Evolutionary conservation across 2,329 filamentous ascomycete genomes (phyloP), one percentile per base, ranked within the genome.

Genomic region (Ceratocystis destructans): DNA sequence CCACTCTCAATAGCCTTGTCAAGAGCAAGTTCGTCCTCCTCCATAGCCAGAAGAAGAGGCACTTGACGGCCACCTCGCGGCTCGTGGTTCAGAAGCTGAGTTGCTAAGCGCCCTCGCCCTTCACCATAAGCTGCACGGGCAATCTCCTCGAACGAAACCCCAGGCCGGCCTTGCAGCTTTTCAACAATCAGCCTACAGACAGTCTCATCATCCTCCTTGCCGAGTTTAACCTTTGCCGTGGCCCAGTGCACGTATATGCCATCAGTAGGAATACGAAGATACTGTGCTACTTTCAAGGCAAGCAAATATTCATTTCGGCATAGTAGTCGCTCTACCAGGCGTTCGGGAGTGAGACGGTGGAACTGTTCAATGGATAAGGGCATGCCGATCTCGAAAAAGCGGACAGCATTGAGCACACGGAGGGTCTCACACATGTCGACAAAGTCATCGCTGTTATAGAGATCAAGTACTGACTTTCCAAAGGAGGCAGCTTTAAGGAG

Each of bases 371-470:
- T 96, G 3, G 92, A 96, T 3, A 99, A 75, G 0, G 93, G 91
- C 25, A 99, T 79, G 1, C 94, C 94, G 64, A 97, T 83, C 71
- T 95, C 89, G 73, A 94, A 97, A 74, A 89, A 95, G 64, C 94
- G 86, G 12, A 93, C 88, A 5, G 93, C 93, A 71, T 96, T 97
- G 61, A 99, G 80, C 0, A 99, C 92, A 17, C 94, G 87, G 17
- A 99, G 78, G 0, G 87, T 94, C 75, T 99, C 93, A 71, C 91
- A 96, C 87, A 96, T 97, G 69, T 97, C 93, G 65, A 99, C 94
- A 76, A 97, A 99, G 70, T 99, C 93, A 72, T 99, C 94, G 73
- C 92, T 96, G 75, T 94, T 96, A 77, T 97, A 99, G 12, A 97
- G 86, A 72, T 97, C 94, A 2, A 99, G 82, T 0, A 97, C 94